Conservation (phyloP, 345 rosid genomes). For the Ceriops decandra region DNA sequence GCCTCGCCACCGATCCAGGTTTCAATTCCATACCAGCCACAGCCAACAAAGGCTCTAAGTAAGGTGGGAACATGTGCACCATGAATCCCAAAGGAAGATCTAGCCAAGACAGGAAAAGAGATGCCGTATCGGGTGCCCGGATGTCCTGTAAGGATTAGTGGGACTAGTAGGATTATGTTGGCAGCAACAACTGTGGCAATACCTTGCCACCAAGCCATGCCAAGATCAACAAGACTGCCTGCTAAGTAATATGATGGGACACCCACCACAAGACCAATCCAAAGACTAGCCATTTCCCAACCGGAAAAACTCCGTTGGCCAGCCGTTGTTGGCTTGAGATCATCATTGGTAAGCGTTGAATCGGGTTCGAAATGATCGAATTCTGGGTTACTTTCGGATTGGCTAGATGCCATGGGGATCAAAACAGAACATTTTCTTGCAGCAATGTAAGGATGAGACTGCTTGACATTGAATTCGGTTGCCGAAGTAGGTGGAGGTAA, state of each 20-base stretch:
- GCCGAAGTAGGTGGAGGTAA: constrained; percentile 9
- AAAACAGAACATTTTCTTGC: constrained; percentile 16
- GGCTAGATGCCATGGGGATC: constrained; percentile 33
- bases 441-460: not conserved
- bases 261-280: constrained; percentile 97
- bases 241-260: constrained; percentile 91
- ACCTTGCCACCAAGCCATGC: constrained; percentile 99
- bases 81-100: constrained; percentile 77
- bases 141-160: constrained; percentile 76
- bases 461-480: constrained; percentile 10
- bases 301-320: constrained; percentile 60
- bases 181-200: constrained; percentile 81
- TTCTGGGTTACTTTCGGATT: constrained; percentile 19
- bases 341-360: constrained; percentile 73
- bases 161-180: constrained; percentile 59
- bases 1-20: constrained; percentile 99
- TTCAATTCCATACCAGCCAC: constrained; percentile 98
- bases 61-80: constrained; percentile 87
- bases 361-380: constrained; percentile 39
- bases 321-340: constrained; percentile 65
- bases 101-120: constrained; percentile 82
- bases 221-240: constrained; percentile 81
- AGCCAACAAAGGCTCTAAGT: constrained; percentile 82
- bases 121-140: constrained; percentile 79
- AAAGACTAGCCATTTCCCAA: constrained; percentile 83